Evolutionary conservation across 129 eudicot genomes (phyloP).

Genomic region (Saposhnikovia divaricata): DNA sequence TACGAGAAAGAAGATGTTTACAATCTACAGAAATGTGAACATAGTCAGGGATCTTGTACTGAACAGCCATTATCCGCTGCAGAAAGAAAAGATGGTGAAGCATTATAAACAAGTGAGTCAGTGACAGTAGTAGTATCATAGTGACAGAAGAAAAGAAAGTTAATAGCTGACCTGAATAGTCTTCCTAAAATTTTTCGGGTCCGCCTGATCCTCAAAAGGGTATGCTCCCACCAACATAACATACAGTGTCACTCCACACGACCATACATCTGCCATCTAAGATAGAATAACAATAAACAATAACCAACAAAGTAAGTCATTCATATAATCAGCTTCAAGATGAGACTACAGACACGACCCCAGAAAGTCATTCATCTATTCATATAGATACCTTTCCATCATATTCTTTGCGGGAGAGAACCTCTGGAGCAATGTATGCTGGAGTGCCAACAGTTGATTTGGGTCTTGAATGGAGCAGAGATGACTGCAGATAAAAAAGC

Average conservation of each 20-base stretch:
- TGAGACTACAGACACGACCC: neutral
- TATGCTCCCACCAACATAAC: conserved; percentile 98
- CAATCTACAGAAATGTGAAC: conserved; percentile 97
- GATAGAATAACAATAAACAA: conserved; percentile 11
- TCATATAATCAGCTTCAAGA: neutral
- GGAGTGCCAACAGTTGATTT: conserved; percentile 98
- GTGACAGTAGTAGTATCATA: neutral
- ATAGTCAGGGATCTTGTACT: conserved; percentile 89
- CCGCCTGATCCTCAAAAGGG: conserved; percentile 96
- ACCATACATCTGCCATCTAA: conserved; percentile 99
- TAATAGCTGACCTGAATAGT: conserved; percentile 59
- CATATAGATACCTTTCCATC: conserved; percentile 69
- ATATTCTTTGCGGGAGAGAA: conserved; percentile 88
- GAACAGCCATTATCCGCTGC: conserved; percentile 78
- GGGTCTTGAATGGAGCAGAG: conserved; percentile 92
- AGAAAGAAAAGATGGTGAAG: conserved; percentile 7
- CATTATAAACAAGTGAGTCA: conserved; percentile 5
- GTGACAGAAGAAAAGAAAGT: neutral
- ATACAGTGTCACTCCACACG: conserved; percentile 96
- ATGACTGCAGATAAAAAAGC: conserved; percentile 41
- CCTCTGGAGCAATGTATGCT: conserved; percentile 97
- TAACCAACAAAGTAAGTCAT: neutral
- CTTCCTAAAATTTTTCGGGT: conserved; percentile 92
- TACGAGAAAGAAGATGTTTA: conserved; percentile 87
- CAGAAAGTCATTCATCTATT: neutral